Evolutionary conservation across 2,329 filamentous ascomycete species (phyloP), one percentile per base, ranked within the genome.

Genomic region (Cryphonectria japonica): DNA sequence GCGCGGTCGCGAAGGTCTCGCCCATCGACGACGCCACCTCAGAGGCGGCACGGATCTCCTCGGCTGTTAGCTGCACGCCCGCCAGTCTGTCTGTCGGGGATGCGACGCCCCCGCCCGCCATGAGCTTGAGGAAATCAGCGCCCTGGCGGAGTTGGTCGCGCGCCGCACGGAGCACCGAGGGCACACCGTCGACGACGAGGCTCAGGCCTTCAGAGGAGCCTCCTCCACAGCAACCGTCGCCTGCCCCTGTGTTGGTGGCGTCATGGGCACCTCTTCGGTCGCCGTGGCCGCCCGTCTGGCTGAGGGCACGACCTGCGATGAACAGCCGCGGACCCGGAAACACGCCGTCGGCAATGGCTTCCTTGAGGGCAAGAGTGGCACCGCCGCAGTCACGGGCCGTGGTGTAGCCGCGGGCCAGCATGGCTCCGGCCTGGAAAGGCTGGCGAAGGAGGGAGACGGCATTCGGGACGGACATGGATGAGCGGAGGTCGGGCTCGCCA

Each of bases 41-140:
- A 0, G 81, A 79, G 41, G 87, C 85, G 1, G 85, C 84, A 32
- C 78, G 77, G 64, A 88, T 84, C 76, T 88, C 86, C 41, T 83
- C 85, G 0, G 82, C 79, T 0, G 86, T 86, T 77, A 89, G 90
- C 76, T 90, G 88, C 19, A 85, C 78, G 74, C 85, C 82, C 9
- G 85, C 82, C 14, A 90, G 79, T 54, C 66, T 52, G 75, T 90
- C 88, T 0, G 86, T 88, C 0, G 86, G 86, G 14, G 83, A 86
- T 0, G 85, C 83, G 1, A 90, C 87, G 11, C 88, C 88, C 1
- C 88, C 88, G 6, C 83, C 83, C 0, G 81, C 82, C 87, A 89
- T 89, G 73, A 91, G 87, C 77, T 90, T 90, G 77, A 91, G 84
- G 74, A 90, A 89, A 75, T 90, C 86, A 0, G 86, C 85, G 1